Evolutionary conservation across 2,329 filamentous ascomycete genomes (phyloP).

Genomic region (Coccinonectria pachysandricola): DNA sequence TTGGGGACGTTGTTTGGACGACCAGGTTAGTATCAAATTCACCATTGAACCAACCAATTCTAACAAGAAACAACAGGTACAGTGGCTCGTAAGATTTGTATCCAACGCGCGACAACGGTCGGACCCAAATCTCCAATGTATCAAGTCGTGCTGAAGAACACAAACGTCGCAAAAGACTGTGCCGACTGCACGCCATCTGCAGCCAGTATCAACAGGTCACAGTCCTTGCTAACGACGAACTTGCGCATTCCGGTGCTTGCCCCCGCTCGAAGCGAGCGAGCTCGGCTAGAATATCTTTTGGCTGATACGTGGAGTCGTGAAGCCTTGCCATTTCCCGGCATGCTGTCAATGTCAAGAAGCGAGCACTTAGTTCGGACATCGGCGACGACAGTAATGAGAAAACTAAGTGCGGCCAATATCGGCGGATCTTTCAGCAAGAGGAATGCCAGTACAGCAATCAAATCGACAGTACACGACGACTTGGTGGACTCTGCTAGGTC

Average conservation of each 20-base stretch:
- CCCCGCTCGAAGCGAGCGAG: constrained; percentile 64
- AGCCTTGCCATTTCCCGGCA: constrained; percentile 70
- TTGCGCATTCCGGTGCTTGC: constrained; percentile 58
- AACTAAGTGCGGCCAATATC: constrained; percentile 74
- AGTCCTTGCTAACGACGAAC: constrained; percentile 64
- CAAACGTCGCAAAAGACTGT: constrained; percentile 53
- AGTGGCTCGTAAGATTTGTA: constrained; percentile 58
- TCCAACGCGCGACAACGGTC: constrained; percentile 68
- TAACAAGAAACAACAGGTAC: too few species aligned
- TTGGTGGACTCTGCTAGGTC: constrained; percentile 1
- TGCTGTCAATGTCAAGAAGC: constrained; percentile 53
- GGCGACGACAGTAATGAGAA: constrained; percentile 80
- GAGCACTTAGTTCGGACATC: constrained; percentile 66
- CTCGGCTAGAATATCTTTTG: constrained; percentile 63
- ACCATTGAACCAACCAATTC: too few species aligned
- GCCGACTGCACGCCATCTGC: constrained; percentile 30
- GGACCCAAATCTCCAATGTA: constrained; percentile 56
- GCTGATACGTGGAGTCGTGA: constrained; percentile 79
- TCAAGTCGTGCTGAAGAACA: constrained; percentile 82
- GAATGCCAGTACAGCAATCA: constrained; percentile 43
- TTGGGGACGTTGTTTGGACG: constrained; percentile 68
- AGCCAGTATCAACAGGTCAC: constrained; percentile 61
- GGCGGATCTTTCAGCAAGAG: constrained; percentile 66
- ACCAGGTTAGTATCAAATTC: constrained; percentile 37
- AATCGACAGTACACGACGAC: constrained; percentile 3